phyloP scores from a whole-genome alignment of 257 asterid genomes.

The Salvia miltiorrhiza region DNA sequence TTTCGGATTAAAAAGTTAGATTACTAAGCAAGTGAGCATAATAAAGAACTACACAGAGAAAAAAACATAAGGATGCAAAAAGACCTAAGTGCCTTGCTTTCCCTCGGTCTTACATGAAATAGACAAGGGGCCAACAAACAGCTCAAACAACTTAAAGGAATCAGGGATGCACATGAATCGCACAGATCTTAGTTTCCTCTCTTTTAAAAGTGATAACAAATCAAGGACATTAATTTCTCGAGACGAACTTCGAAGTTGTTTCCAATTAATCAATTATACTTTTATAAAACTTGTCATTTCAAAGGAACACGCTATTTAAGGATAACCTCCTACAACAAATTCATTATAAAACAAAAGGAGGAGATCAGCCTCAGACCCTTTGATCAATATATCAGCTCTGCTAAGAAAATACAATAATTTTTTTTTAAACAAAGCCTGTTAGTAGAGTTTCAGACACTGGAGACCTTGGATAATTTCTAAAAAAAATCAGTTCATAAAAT shows the following conservation, averaged over 20 bases:
- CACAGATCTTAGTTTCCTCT: too few relatives aligned
- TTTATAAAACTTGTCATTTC: not conserved
- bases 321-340: too few relatives aligned
- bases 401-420: not conserved
- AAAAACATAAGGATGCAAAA: not conserved
- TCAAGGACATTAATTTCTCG: too few relatives aligned
- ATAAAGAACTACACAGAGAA: not conserved
- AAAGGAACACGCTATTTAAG: not conserved
- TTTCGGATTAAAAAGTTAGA: not conserved
- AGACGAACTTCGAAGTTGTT: too few relatives aligned
- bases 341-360: too few relatives aligned
- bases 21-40: not conserved
- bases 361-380: too few relatives aligned
- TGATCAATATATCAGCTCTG: not conserved
- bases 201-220: too few relatives aligned
- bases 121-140: too few relatives aligned
- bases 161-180: too few relatives aligned
- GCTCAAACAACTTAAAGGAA: too few relatives aligned
- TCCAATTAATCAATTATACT: not conserved
- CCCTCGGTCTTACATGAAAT: too few relatives aligned
- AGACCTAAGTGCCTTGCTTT: not conserved
- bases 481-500: not conserved
- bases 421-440: not conserved
- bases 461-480: not conserved
- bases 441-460: not conserved